Evolutionary conservation across 2,329 filamentous ascomycete genomes (phyloP).

Genomic region (Decorospora gaudefroyi): DNA sequence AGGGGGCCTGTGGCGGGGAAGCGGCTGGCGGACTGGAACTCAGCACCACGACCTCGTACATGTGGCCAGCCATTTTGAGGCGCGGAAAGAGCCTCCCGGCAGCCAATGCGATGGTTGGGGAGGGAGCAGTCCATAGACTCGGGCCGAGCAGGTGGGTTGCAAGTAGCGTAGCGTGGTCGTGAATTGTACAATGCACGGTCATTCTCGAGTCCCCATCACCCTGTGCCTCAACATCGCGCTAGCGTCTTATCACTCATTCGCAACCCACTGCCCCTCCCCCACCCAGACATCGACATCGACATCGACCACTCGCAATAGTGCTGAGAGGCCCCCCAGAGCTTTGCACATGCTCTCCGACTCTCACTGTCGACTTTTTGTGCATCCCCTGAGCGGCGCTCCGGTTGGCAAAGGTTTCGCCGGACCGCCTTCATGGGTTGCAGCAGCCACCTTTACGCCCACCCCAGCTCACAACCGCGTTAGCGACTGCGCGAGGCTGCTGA

Average conservation of each 20-base stretch:
- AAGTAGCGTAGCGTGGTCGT: background rate
- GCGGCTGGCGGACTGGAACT: slow-evolving; percentile 41
- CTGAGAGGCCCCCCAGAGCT: background rate
- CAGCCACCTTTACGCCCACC: background rate
- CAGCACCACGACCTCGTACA: slow-evolving; percentile 36
- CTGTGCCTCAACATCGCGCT: too few species aligned
- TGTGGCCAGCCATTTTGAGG: slow-evolving; percentile 33
- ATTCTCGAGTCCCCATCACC: background rate
- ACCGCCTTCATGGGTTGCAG: background rate
- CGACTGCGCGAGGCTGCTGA: too few species aligned
- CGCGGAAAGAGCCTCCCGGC: slow-evolving; percentile 10
- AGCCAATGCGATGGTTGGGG: slow-evolving; percentile 8
- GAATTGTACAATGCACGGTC: slow-evolving; percentile 10
- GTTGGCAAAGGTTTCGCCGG: background rate
- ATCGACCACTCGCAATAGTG: background rate
- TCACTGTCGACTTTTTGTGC: background rate
- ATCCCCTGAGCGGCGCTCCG: background rate
- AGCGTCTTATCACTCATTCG: slow-evolving; percentile 7
- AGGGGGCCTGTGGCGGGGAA: slow-evolving; percentile 26
- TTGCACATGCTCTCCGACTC: background rate
- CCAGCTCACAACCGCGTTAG: background rate
- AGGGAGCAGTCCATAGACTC: slow-evolving; percentile 8
- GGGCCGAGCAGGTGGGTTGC: background rate
- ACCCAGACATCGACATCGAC: background rate
- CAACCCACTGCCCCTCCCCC: slow-evolving; percentile 6